Percentiles rank a stretch among this genome's conserved stretches.
Conservation (phyloP, 2,329 filamentous ascomycete genomes). For the Ambrosiella beaveri region DNA sequence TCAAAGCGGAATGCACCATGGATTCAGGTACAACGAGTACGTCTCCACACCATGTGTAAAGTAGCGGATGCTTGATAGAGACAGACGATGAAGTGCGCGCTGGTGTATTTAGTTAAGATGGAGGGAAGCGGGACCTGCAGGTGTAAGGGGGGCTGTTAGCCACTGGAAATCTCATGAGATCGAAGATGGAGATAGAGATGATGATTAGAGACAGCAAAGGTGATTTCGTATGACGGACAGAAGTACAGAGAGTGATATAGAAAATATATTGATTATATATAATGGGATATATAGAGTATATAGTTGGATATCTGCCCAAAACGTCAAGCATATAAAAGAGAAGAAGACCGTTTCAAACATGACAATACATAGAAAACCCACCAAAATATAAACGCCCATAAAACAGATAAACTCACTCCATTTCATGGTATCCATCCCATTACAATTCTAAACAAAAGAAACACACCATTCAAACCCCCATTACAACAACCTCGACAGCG, state of each 20-base stretch:
- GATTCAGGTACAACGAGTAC: too few species aligned
- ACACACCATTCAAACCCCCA: neutral
- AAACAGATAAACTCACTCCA: neutral
- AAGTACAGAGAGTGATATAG: neutral
- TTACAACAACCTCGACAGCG: constrained; percentile 5
- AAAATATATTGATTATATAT: neutral
- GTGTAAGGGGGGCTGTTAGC: neutral
- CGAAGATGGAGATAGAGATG: neutral
- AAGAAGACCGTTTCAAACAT: neutral
- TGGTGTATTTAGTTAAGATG: neutral
- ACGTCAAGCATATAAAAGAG: neutral
- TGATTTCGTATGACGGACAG: neutral
- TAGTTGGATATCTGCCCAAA: neutral
- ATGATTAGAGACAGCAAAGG: neutral
- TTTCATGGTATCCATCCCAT: neutral
- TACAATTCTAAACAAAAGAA: neutral
- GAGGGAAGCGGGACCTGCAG: neutral
- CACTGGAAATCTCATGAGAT: neutral
- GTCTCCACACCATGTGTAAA: too few species aligned
- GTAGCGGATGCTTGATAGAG: too few species aligned
- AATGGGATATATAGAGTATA: neutral
- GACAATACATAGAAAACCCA: neutral
- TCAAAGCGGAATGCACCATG: too few species aligned
- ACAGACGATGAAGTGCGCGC: neutral
- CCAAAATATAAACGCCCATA: neutral